Evolutionary conservation across 1,139 yeast genomes (phyloP).

Genomic region (Lodderomyces metapsilosis): DNA sequence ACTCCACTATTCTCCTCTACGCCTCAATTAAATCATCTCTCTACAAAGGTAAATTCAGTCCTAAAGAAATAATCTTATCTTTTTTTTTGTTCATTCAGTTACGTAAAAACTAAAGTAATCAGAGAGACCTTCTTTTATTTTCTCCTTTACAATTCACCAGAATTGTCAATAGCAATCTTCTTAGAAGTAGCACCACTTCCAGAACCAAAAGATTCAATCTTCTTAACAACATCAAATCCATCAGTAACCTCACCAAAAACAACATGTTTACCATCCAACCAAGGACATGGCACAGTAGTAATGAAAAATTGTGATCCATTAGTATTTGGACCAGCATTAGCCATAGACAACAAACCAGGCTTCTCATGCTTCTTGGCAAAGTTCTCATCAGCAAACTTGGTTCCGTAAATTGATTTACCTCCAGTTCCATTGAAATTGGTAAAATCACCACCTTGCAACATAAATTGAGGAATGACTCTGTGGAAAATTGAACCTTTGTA

Average conservation of each 20-base stretch:
- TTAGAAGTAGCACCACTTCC: conserved; percentile 79
- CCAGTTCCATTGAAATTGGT: conserved; percentile 94
- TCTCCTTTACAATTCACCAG: conserved; percentile 69
- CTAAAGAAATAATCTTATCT: too few species aligned
- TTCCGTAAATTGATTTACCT: conserved; percentile 98
- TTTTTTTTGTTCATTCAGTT: too few species aligned
- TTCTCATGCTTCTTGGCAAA: conserved; percentile 78
- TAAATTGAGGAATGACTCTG: conserved; percentile 97
- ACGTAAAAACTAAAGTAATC: too few species aligned
- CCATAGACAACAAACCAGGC: conserved; percentile 98
- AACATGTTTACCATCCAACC: conserved; percentile 99
- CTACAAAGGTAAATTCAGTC: too few species aligned
- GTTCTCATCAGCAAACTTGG: conserved; percentile 94
- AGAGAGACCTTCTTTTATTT: too few species aligned
- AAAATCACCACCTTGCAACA: conserved; percentile 99
- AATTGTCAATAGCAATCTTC: conserved; percentile 73
- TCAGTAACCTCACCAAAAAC: conserved; percentile 96
- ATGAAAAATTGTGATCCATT: conserved; percentile 99
- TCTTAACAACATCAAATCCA: conserved; percentile 88
- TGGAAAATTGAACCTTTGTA: conserved; percentile 92
- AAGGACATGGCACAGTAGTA: conserved; percentile 92
- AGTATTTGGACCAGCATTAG: conserved; percentile 99
- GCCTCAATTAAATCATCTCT: too few species aligned
- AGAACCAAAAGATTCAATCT: conserved; percentile 85
- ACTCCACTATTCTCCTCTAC: too few species aligned